Base-by-base conservation (phyloP, 345 rosid genomes). In the Tarenaya hassleriana region DNA sequence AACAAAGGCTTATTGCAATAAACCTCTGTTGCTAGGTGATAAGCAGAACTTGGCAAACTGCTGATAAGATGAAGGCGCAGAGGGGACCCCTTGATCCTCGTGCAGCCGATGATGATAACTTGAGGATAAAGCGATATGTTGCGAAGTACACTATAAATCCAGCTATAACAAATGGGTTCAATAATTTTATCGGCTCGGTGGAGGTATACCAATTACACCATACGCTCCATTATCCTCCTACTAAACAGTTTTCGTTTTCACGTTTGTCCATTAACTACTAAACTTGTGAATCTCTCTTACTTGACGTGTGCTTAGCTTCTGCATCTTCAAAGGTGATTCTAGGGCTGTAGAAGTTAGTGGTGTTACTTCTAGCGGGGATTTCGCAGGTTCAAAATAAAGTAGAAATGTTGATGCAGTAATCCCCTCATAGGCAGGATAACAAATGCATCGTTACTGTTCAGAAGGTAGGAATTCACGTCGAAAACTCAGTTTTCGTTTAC, bases 11-110 rank as follows among this genome's bases (percentile, higher is more conserved):
- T 24, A 5, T 24, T 24, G 29, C 29, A 24, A 24, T 24, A 2
- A 24, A 24, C 29, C 45, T 1, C 3, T 34, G 4, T n/a, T 49
- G 41, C 53, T 73, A 87, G 95, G 95, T 91, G 51, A 83, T 84
- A 68, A 44, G 86, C 71, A 81, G 98, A 77, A 92, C 95, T 52
- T 92, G 98, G 96, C 98, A 85, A 77, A 88, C 98, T 56, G 98
- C 96, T 13, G 80, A 92, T 72, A 92, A 92, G 87, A 88, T 92
- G 98, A 88, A 81, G 67, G 65, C 77, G 8, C 80, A 79, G 62
- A 83, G 96, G 66, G 86, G 90, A 50, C 35, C 58, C 18, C 35
- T 64, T 64, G 79, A 50, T 46, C 67, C 82, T 39, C 34, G 50
- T 41, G 75, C 70, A 58, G 56, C 77, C 43, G 72, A 75, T 55